phyloP scores from a whole-genome alignment of 176 grass and related monocot species.

The Triticum timopheevii region DNA sequence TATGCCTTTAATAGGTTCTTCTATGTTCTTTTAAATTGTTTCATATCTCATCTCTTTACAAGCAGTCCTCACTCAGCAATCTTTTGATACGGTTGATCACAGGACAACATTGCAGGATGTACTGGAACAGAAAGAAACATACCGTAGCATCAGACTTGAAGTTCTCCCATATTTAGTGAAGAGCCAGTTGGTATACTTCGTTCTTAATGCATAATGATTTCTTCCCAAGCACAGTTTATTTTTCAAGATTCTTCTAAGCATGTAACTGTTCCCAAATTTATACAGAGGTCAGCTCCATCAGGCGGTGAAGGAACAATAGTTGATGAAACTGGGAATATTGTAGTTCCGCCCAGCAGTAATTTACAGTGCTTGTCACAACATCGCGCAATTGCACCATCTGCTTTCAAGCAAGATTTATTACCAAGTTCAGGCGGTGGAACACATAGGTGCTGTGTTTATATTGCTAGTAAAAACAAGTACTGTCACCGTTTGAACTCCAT shows the following conservation, averaged over 20 bases:
- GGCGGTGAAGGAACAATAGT: constrained; percentile 36
- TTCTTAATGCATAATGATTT: constrained; percentile 20
- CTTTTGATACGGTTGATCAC: constrained; percentile 21
- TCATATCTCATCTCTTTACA: constrained; percentile 8
- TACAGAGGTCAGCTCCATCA: constrained; percentile 71
- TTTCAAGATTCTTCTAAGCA: background rate
- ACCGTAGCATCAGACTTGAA: constrained; percentile 83
- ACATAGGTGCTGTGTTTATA: constrained; percentile 90
- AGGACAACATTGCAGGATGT: constrained; percentile 84
- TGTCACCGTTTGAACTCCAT: constrained; percentile 86
- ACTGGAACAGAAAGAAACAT: constrained; percentile 76
- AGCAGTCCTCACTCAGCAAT: background rate
- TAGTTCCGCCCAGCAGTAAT: constrained; percentile 54
- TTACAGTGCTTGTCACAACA: constrained; percentile 82
- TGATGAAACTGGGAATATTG: constrained; percentile 49
- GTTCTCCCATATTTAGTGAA: constrained; percentile 89
- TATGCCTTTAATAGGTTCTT: constrained; percentile 97
- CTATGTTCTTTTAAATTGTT: background rate
- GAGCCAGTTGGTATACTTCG: constrained; percentile 80
- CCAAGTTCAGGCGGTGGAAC: constrained; percentile 37
- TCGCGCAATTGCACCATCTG: constrained; percentile 65
- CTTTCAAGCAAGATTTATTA: constrained; percentile 51
- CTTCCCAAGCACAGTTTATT: background rate
- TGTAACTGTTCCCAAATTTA: constrained; percentile 39
- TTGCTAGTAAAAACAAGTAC: constrained; percentile 88